Evolutionary conservation across 345 rosid species (phyloP).

Genomic region (Camelina laxa): DNA sequence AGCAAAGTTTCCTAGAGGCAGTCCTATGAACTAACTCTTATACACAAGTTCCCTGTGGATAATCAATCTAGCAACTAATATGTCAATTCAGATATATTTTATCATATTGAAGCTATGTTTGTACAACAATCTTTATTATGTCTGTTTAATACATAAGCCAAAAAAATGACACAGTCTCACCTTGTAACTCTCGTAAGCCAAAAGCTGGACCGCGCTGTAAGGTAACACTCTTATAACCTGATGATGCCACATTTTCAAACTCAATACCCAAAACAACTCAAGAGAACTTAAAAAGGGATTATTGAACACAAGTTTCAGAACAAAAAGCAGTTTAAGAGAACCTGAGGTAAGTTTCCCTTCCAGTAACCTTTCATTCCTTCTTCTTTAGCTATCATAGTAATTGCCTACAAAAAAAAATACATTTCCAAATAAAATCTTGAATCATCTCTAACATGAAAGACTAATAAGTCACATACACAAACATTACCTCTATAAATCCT

Average conservation of each 20-base stretch:
- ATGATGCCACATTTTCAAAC: conserved; percentile 38
- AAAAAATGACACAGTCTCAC: conserved; percentile 43
- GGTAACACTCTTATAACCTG: conserved; percentile 93
- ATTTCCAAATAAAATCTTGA: conserved; percentile 8
- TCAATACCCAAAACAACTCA: conserved; percentile 20
- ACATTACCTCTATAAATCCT: conserved; percentile 73
- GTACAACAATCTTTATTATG: neutral
- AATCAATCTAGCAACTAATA: neutral
- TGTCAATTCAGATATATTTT: neutral
- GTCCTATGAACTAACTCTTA: neutral
- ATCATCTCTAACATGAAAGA: conserved; percentile 12
- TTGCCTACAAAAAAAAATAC: conserved; percentile 59
- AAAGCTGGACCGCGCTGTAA: conserved; percentile 94
- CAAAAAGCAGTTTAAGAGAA: conserved; percentile 30
- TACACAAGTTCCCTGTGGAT: neutral
- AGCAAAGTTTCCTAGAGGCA: neutral
- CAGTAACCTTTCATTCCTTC: conserved; percentile 97
- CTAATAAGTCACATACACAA: neutral
- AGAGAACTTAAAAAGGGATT: too few species aligned
- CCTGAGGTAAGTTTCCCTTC: conserved; percentile 99
- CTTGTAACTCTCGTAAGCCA: conserved; percentile 93
- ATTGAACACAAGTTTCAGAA: conserved; percentile 10
- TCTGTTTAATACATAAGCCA: too few species aligned
- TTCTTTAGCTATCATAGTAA: conserved; percentile 75
- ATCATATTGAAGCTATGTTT: neutral